These are phyloP conservation scores for Aphanocladium album DNA, from an alignment of 2,329 filamentous ascomycete species.

Conservation along the genomic window DNA sequence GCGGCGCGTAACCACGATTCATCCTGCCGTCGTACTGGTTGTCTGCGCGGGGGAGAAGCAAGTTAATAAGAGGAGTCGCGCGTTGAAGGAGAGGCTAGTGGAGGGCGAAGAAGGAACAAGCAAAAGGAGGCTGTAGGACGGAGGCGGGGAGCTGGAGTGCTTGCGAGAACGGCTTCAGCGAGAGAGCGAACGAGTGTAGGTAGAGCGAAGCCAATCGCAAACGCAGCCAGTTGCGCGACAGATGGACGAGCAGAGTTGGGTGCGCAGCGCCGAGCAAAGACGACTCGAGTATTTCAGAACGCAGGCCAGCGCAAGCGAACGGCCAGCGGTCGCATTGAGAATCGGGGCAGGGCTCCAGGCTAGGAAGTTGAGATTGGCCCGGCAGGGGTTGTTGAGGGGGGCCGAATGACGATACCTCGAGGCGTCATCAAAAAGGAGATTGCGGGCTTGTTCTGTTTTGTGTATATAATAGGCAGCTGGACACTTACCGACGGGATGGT, in stretches of 20 bases:
- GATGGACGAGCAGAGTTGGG: background rate
- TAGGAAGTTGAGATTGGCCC: background rate
- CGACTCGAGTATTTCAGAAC: background rate
- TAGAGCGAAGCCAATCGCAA: background rate
- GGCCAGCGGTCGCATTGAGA: background rate
- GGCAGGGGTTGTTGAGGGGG: slow-evolving; percentile 2
- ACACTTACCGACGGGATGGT: background rate
- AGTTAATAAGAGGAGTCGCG: background rate
- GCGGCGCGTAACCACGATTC: slow-evolving; percentile 27
- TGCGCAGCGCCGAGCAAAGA: background rate
- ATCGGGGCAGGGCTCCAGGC: background rate
- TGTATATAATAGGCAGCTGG: background rate
- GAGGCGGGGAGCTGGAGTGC: background rate
- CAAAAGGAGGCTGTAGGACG: background rate
- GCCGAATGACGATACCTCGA: background rate
- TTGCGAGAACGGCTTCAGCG: background rate
- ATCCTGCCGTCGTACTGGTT: background rate
- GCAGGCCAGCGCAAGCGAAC: background rate
- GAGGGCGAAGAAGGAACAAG: background rate
- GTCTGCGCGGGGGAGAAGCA: background rate
- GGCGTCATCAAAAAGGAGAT: background rate
- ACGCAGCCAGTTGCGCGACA: background rate
- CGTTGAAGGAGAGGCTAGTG: background rate
- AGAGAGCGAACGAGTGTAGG: background rate
- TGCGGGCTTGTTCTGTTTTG: background rate